Evolutionary conservation across 2,329 filamentous ascomycete genomes (phyloP).

Genomic region (Domatiomyces catenatus): DNA sequence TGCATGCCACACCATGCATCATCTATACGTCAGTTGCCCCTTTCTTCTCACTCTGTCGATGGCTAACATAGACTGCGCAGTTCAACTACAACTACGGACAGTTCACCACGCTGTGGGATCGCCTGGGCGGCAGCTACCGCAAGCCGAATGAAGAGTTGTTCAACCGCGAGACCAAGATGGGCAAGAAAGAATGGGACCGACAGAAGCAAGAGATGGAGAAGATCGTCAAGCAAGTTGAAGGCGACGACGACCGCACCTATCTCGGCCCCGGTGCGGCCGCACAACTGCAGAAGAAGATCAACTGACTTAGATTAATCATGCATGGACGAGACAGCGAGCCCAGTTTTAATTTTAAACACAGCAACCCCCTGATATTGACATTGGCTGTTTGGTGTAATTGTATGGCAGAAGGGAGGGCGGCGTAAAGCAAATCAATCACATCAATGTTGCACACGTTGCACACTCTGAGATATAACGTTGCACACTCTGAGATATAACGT

Average conservation of each 20-base stretch:
- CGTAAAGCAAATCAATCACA: too few species aligned
- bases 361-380: not conserved
- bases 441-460: too few species aligned
- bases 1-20: constrained; percentile 86
- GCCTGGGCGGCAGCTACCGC: constrained; percentile 71
- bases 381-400: not conserved
- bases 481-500: too few species aligned
- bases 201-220: constrained; percentile 63
- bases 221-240: constrained; percentile 60
- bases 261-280: constrained; percentile 5
- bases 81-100: constrained; percentile 91
- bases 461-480: too few species aligned
- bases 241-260: constrained; percentile 34
- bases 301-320: not conserved
- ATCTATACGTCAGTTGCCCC: constrained; percentile 32
- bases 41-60: not conserved
- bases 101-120: constrained; percentile 85
- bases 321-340: not conserved
- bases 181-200: constrained; percentile 59
- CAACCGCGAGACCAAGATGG: constrained; percentile 72
- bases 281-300: constrained; percentile 3
- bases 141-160: constrained; percentile 78
- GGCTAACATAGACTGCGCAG: constrained; percentile 28
- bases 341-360: not conserved
- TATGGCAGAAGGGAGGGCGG: not conserved